Evolutionary conservation across 2,329 filamentous ascomycete species (phyloP), one percentile per base, ranked within the genome.

Genomic region (Teratosphaeria viscida): DNA sequence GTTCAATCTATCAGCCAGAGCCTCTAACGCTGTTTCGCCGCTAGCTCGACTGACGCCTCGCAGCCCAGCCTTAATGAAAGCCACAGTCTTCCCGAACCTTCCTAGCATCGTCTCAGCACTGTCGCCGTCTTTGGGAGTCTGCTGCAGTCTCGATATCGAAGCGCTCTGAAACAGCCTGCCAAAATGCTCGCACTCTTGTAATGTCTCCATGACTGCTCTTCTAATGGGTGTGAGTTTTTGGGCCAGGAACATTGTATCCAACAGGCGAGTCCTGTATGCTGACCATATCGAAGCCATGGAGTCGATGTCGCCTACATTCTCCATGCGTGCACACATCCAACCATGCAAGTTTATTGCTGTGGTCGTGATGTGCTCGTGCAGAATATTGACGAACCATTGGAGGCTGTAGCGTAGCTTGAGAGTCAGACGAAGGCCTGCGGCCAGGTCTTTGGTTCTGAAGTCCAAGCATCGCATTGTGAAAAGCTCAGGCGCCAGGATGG

Each of bases 1-100:
- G 66, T 92, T 87, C 53, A 95, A 73, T 77, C 87, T 88, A 72
- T 95, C 90, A 0, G 88, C 90, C 61, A 96, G 71, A 61, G 88
- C 84, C 73, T 94, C 89, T 88, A 91, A 92, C 70, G 86, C 82
- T 69, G 68, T 80, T 74, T 89, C 85, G 32, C 84, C 84, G 55
- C 88, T 86, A 37, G 86, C 88, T 66, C 91, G 82, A 56, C 89
- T 86, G 10, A 94, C 83, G 10, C 87, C 87, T 58, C 86, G 83
- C 63, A 96, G 71, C 0, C 89, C 90, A 56, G 86, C 84, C 2
- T 81, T 81, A 14, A 94, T 79, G 71, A 95, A 95, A 0, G 81
- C 77, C 32, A 91, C 68, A 55, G 88, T 77, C 52, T 81, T 80
- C 59, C 86, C 82, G 66, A 89, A 89, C 56, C 89, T 82, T 1